Evolutionary conservation across 2,329 filamentous ascomycete genomes (phyloP), one percentile per base, ranked within the genome.

Genomic region (Fusarium sp.): DNA sequence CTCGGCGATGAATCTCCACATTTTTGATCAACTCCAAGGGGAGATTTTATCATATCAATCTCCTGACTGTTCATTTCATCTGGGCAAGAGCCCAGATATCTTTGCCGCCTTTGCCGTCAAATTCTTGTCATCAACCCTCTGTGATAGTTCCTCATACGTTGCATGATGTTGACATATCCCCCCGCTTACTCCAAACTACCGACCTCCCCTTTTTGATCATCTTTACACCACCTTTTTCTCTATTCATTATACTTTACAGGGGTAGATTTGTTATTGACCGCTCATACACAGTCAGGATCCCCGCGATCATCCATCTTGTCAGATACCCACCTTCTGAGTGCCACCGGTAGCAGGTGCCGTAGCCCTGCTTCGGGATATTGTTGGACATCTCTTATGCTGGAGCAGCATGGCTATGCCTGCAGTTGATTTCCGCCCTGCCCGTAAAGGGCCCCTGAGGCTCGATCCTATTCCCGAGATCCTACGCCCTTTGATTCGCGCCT

Each of bases 401-500:
- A 72, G 35, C 45, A 41, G 22, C 30, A 57, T 57, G 54, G n/a
- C 26, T 56, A 70, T 77, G 65, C 53, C 63, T 60, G 48, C 65
- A 44, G 59, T 70, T 64, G 65, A 65, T 67, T 48, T 65, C 58
- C 69, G 62, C 56, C 55, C 58, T 62, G 59, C 41, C 30, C 75
- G 71, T 60, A 74, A 59, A 64, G 68, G 73, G 56, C 68, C 68
- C 35, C 58, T 78, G 61, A 71, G 56, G 55, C 78, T 82, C 54
- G 70, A 76, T 35, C 70, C 76, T 48, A 65, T 91, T 48, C 88
- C 89, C 35, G 83, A 86, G 18, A 69, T 85, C 44, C 80, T 91
- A 36, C 85, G 87, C 58, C 90, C 90, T 22, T 79, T 90, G 30
- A 75, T 90, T 60, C 86, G 89, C 65, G 90, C 90, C 51, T 92